phyloP scores from a whole-genome alignment of 768 basidiomycete genomes.

The Termitomyces sp. region DNA sequence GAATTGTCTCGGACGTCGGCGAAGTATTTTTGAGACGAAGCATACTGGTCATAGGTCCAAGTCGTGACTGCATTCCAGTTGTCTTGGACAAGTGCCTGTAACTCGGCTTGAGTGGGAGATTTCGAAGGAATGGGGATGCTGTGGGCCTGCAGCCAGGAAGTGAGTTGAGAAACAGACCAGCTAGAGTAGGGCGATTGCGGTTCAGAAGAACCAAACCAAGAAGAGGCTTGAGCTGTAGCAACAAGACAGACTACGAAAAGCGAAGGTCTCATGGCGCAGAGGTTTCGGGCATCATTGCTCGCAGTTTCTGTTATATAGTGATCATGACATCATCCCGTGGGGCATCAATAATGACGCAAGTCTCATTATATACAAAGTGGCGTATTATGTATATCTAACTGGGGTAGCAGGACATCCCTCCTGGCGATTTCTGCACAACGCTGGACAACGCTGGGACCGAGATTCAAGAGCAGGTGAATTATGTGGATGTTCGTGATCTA shows the following conservation, averaged over 20 bases:
- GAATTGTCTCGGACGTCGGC: conserved; percentile 50
- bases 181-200: conserved; percentile 28
- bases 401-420: not conserved
- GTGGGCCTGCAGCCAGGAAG: conserved; percentile 66
- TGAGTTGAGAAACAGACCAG: conserved; percentile 66
- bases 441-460: no score
- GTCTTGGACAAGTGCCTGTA: conserved; percentile 44
- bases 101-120: conserved; percentile 34
- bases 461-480: no score
- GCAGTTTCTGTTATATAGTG: conserved; percentile 5
- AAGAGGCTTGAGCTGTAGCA: conserved; percentile 34
- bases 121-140: conserved; percentile 50
- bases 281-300: not conserved
- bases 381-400: not conserved
- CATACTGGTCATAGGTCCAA: conserved; percentile 65
- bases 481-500: no score
- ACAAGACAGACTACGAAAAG: conserved; percentile 24
- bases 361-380: conserved; percentile 3
- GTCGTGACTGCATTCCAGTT: conserved; percentile 53
- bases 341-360: conserved; percentile 13
- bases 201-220: conserved; percentile 48
- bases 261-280: conserved; percentile 23
- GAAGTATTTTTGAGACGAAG: conserved; percentile 59
- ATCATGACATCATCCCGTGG: conserved; percentile 19
- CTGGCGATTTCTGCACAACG: no score